Conservation (phyloP, 768 basidiomycete genomes). For the Cyathus striatus region DNA sequence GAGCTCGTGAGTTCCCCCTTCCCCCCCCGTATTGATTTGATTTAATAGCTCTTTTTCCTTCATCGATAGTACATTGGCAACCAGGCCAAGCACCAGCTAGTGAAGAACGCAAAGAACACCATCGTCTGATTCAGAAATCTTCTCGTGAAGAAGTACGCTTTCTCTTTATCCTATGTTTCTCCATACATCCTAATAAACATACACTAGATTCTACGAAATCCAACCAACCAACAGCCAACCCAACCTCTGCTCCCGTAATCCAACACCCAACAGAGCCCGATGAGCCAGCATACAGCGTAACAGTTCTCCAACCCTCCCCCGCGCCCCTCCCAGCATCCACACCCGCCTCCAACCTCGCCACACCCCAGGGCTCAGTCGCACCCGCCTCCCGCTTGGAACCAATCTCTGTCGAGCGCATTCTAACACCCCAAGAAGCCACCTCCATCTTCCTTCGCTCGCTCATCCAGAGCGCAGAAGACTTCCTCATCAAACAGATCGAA, state of each 20-base stretch:
- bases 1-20: slow-evolving; percentile 61
- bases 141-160: slow-evolving; percentile 79
- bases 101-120: slow-evolving; percentile 92
- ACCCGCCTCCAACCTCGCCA: slow-evolving; percentile 43
- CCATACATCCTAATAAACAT: slow-evolving; percentile 1
- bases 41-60: slow-evolving; percentile 7
- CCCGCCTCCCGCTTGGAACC: slow-evolving; percentile 75
- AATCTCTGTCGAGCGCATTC: slow-evolving; percentile 56
- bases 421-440: slow-evolving; percentile 81
- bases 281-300: slow-evolving; percentile 79
- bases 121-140: slow-evolving; percentile 94
- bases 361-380: slow-evolving; percentile 61
- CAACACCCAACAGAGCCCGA: slow-evolving; percentile 69
- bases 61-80: slow-evolving; percentile 87
- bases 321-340: slow-evolving; percentile 50
- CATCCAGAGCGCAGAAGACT: slow-evolving; percentile 83
- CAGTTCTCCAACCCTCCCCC: slow-evolving; percentile 76
- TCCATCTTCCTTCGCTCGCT: slow-evolving; percentile 84
- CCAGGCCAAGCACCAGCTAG: slow-evolving; percentile 89
- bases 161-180: background rate
- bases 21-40: no score
- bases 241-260: slow-evolving; percentile 66
- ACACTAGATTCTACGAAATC: slow-evolving; percentile 68
- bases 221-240: slow-evolving; percentile 43
- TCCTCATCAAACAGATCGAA: slow-evolving; percentile 72